A percentile compares a stretch with the other conserved stretches of the same genome.
Conservation (phyloP, 2,329 filamentous ascomycete genomes). For the Hymenoscyphus infarciens region DNA sequence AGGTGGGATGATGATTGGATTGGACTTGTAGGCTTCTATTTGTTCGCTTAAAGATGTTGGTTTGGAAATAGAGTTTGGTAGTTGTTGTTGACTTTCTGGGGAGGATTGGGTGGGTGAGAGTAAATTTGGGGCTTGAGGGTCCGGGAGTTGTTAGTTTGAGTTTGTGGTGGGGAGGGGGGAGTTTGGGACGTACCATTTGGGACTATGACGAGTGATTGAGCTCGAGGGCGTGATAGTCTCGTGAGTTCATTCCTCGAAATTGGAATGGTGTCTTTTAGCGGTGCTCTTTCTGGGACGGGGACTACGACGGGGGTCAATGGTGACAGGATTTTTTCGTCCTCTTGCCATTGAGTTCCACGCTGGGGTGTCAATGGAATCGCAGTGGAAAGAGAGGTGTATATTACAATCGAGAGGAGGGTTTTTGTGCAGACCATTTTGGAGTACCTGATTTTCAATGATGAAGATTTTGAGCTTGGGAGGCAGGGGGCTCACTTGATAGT, state of each 20-base stretch:
- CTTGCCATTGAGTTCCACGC: neutral
- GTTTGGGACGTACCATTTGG: neutral
- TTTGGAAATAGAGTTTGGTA: neutral
- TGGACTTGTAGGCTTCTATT: neutral
- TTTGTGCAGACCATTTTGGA: neutral
- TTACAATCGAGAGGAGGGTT: neutral
- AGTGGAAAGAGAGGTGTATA: neutral
- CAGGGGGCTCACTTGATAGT: neutral
- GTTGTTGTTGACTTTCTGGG: neutral
- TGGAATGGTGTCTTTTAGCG: neutral
- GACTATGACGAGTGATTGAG: neutral
- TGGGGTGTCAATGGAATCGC: conserved; percentile 1
- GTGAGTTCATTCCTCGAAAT: neutral
- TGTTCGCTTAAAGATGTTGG: conserved; percentile 1
- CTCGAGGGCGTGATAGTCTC: neutral
- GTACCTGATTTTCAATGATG: neutral
- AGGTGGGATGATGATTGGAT: no score
- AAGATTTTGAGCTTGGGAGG: neutral
- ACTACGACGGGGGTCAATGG: neutral
- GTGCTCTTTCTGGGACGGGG: neutral
- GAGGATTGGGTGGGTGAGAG: neutral
- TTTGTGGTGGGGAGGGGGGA: neutral
- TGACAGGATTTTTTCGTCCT: neutral
- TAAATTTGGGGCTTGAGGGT: neutral
- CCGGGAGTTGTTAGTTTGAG: neutral